Conservation (phyloP, 352 stramenopile species). For the Peronospora destructor region DNA sequence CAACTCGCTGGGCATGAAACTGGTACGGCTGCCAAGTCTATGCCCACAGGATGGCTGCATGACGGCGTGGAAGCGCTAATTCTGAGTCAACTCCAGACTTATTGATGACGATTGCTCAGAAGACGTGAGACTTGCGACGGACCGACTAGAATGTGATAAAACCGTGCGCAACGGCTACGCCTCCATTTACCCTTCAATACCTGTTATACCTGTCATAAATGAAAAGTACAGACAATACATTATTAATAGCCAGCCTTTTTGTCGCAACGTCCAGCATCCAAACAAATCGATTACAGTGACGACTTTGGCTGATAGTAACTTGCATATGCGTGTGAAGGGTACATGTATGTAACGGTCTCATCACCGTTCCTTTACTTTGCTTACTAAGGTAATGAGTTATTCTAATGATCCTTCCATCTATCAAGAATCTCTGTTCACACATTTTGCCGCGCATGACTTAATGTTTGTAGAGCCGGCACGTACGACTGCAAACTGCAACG, state of each 20-base stretch:
- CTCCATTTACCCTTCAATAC: too few species aligned
- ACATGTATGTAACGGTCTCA: too few species aligned
- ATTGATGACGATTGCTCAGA: too few species aligned
- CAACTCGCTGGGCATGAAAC: conserved; percentile 49
- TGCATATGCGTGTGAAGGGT: not conserved
- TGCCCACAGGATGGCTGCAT: conserved; percentile 70
- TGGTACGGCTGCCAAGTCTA: conserved; percentile 59
- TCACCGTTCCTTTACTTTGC: too few species aligned
- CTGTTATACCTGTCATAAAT: not conserved
- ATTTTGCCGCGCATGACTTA: too few species aligned
- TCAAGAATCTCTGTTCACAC: too few species aligned
- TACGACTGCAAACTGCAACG: conserved; percentile 22
- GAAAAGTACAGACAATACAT: not conserved
- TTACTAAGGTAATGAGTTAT: too few species aligned
- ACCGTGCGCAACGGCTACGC: too few species aligned
- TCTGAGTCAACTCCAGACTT: not conserved
- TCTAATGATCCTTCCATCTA: too few species aligned
- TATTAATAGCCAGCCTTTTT: not conserved
- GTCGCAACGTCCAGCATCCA: conserved; percentile 25
- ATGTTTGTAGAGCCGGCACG: not conserved
- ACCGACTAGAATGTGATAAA: not conserved
- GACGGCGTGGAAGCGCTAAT: conserved; percentile 65
- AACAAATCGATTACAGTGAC: conserved; percentile 19
- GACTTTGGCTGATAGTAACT: not conserved
- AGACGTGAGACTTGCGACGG: not conserved